phyloP scores from a whole-genome alignment of 768 basidiomycete genomes.

The Myochromella boudieri region DNA sequence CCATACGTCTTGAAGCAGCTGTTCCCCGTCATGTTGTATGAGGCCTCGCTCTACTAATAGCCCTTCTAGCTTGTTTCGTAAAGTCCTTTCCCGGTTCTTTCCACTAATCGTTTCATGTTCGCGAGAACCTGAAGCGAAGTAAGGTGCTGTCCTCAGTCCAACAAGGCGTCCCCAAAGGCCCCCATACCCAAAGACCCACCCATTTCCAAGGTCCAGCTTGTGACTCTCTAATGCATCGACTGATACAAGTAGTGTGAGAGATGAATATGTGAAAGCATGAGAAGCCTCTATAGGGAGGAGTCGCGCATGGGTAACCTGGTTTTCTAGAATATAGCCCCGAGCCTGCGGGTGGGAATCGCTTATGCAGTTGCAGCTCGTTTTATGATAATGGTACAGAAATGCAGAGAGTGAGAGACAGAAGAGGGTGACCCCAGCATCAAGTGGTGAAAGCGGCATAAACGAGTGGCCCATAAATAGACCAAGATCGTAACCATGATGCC shows the following conservation, averaged over 20 bases:
- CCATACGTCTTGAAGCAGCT: slow-evolving; percentile 53
- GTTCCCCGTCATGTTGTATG: slow-evolving; percentile 7
- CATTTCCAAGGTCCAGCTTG: slow-evolving; percentile 43
- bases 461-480: neutral
- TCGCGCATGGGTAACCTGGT: slow-evolving; percentile 53
- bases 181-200: slow-evolving; percentile 58
- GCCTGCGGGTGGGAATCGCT: neutral
- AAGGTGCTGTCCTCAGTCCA: slow-evolving; percentile 44
- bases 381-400: neutral
- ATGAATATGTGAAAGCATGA: slow-evolving; percentile 63
- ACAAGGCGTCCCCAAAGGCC: slow-evolving; percentile 41
- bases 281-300: slow-evolving; percentile 44
- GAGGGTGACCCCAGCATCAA: slow-evolving; percentile 8
- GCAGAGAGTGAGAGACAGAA: slow-evolving; percentile 12
- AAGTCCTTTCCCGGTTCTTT: slow-evolving; percentile 24
- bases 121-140: slow-evolving; percentile 33
- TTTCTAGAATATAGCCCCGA: slow-evolving; percentile 47
- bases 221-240: slow-evolving; percentile 50
- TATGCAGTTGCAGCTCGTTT: neutral
- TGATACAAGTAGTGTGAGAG: slow-evolving; percentile 55
- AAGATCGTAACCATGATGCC: neutral
- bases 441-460: neutral
- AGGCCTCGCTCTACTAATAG: slow-evolving; percentile 32
- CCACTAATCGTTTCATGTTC: no score
- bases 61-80: slow-evolving; percentile 40